These are phyloP conservation scores for Penicillium oxalicum DNA, from an alignment of 2,329 filamentous ascomycete genomes.

Conservation along the genomic window DNA sequence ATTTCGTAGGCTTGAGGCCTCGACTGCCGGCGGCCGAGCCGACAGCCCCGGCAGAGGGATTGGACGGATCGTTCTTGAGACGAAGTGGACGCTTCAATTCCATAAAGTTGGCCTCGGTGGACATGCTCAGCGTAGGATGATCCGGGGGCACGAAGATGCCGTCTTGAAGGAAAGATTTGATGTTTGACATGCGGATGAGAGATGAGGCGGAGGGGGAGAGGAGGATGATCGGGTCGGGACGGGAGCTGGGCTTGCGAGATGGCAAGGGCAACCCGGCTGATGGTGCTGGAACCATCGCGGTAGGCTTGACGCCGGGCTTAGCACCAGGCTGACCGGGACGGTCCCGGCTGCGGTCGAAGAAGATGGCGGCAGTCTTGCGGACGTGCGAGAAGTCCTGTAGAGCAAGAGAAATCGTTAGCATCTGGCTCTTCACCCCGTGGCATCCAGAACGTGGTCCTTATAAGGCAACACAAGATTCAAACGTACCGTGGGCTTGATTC, in stretches of 20 bases:
- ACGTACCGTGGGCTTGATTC: slow-evolving; percentile 76
- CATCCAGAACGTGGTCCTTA: neutral
- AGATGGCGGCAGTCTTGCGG: slow-evolving; percentile 73
- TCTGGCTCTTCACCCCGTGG: neutral
- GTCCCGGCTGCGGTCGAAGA: slow-evolving; percentile 55
- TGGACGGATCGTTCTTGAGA: slow-evolving; percentile 35
- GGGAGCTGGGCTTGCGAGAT: slow-evolving; percentile 38
- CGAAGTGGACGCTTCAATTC: slow-evolving; percentile 76
- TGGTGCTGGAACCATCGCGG: slow-evolving; percentile 28
- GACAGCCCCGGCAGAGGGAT: slow-evolving; percentile 15
- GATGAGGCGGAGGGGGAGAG: slow-evolving; percentile 94
- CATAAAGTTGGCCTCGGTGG: slow-evolving; percentile 69
- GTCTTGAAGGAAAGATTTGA: slow-evolving; percentile 85
- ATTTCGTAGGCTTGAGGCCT: slow-evolving; percentile 65
- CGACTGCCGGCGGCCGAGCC: slow-evolving; percentile 51
- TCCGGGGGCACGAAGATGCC: slow-evolving; percentile 76
- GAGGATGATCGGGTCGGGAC: slow-evolving; percentile 82
- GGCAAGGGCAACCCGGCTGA: slow-evolving; percentile 34
- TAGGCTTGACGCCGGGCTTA: slow-evolving; percentile 31
- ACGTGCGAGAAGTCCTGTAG: slow-evolving; percentile 86
- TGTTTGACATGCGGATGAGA: slow-evolving; percentile 89
- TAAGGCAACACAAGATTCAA: neutral
- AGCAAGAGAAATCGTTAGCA: slow-evolving; percentile 6
- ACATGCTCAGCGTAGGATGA: slow-evolving; percentile 53
- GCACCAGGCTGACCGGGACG: slow-evolving; percentile 30